Base-by-base conservation (phyloP, 2,329 filamentous ascomycete species). In the Verruconis gallopava region DNA sequence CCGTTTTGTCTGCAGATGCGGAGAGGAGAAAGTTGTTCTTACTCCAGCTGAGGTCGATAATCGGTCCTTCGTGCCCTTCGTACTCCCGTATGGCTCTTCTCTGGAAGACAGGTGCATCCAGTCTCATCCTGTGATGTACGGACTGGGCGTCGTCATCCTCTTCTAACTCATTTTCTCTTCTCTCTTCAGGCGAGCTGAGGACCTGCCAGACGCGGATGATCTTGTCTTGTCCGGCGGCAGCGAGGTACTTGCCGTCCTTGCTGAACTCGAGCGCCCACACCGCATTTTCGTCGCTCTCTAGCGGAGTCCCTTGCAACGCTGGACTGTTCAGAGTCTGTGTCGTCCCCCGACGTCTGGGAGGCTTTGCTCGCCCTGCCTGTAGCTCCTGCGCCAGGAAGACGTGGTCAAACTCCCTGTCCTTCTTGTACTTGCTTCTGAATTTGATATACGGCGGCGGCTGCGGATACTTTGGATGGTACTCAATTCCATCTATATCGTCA, bases 1-100 rank as follows among this genome's bases (percentile, higher is more conserved):
- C 91, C 0, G 88, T 94, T 66, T 95, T 95, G 58, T 98, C 91
- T 86, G 96, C 95, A 0, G 88, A 94, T 0, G 88, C 93, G 3
- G 89, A 95, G 13, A 98, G 69, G 20, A 98, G 62, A 51, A 98
- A 98, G 58, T 93, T 94, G 62, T 98, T 98, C 69, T 96, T 98
- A 66, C 89, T 96, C 91, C 91, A 98, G 58, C 85, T 93, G 46
- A 98, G 60, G 56, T 94, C 89, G 49, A 98, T 65, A 4, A 98
- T 77, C 50, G 93, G 88, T 13, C 81, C 79, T 0, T 76, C 80
- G 56, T 98, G 91, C 3, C 86, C 88, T 42, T 73, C 65, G 49
- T 91, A 95, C 54, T 94, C 82, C 43, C 79, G 74, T 6, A 84
- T 59, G 0, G 88, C 84, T 53, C 83, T 81, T 38, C 75, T 75